Conservation (phyloP, 768 basidiomycete species). For the Lentinula boryana region DNA sequence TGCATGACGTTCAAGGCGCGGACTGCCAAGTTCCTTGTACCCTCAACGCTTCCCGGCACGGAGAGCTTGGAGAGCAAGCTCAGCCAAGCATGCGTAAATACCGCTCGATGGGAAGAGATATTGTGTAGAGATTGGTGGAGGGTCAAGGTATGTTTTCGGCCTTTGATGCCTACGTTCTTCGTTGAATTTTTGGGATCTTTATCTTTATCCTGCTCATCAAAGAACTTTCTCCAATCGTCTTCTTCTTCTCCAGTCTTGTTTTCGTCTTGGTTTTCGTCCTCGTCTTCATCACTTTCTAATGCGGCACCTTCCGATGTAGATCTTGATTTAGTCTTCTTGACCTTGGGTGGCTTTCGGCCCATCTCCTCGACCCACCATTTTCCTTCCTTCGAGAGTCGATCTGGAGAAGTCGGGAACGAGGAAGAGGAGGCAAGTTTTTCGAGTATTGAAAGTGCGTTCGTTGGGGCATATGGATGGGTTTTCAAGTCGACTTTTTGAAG, state of each 20-base stretch:
- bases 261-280: conserved; percentile 21
- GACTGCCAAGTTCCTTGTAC: conserved; percentile 37
- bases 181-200: conserved; percentile 17
- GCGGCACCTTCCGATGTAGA: conserved; percentile 9
- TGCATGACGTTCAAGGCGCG: conserved; percentile 77
- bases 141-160: conserved; percentile 59
- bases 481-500: conserved; percentile 19
- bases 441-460: conserved; percentile 55
- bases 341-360: conserved; percentile 47
- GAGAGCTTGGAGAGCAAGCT: conserved; percentile 58
- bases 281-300: conserved; percentile 29
- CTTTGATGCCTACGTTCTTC: conserved; percentile 27
- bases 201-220: conserved; percentile 53
- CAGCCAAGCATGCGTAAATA: conserved; percentile 82
- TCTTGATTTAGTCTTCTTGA: conserved; percentile 19
- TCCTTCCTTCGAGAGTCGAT: conserved; percentile 59
- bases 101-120: conserved; percentile 68
- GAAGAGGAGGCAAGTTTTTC: conserved; percentile 56
- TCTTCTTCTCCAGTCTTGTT: conserved; percentile 31
- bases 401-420: conserved; percentile 74
- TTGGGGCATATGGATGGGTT: conserved; percentile 30
- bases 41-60: conserved; percentile 24
- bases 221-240: conserved; percentile 81
- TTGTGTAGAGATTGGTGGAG: conserved; percentile 76
- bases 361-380: conserved; percentile 77